Base-by-base conservation (phyloP, 2,329 filamentous ascomycete species). In the Cercospora sesami region DNA sequence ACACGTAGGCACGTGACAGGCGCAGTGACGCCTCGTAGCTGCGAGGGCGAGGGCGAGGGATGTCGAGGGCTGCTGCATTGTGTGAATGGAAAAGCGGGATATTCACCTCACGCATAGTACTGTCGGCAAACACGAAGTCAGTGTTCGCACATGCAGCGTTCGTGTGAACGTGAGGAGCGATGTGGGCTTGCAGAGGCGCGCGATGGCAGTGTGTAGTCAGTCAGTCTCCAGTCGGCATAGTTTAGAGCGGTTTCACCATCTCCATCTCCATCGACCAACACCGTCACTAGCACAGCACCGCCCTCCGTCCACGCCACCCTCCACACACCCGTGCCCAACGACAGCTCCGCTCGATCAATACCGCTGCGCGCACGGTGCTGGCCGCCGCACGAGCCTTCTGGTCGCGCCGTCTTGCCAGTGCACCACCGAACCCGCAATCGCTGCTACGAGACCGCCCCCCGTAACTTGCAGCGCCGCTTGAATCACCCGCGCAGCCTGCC, bases 241-340 rank as follows among this genome's bases (percentile, higher is more conserved):
- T 58, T 58, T 58, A 58, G 53, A 58, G 53, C 53, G 36, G 53
- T 60, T 60, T 60, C 58, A 60, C 58, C 26, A 58, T 60, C 58
- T 36, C 31, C 58, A 60, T 45, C 58, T 60, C 31, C 58, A 45
- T 36, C 58, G 36, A 64, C 30, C 62, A 42, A 9, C 42, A 55
- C 28, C 45, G 21, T 39, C 48, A 28, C 62, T 55, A 58, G 26
- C 51, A 57, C 30, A 33, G 45, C 51, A 26, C 14, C 51, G 51
- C 18, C 31, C 48, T 51, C 61, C 61, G 28, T 58, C 51, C 28
- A 28, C 62, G 51, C 33, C 51, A 48, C 62, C 36, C 45, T 58
- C 45, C 45, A 48, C 62, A 30, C 31, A 18, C 30, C 48, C 62
- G 36, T 55, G 42, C 36, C 28, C 26, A 31, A 31, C 26, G 30